Percentiles rank a stretch among this genome's conserved stretches.
phyloP scores from a whole-genome alignment of 1,139 yeast genomes.

The Lodderomyces beijingensis region DNA sequence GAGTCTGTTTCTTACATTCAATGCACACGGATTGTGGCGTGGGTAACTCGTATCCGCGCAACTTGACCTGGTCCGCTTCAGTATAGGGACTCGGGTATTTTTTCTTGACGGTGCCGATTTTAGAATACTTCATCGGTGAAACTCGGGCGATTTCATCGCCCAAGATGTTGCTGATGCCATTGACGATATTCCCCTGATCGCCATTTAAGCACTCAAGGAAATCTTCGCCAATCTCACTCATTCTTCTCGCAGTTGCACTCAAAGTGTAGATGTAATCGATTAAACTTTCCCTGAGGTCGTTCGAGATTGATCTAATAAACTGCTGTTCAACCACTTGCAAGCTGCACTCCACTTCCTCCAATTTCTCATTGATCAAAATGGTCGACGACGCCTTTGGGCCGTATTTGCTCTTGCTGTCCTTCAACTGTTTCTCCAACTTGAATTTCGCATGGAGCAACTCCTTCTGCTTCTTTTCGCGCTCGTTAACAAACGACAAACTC shows the following conservation, averaged over 20 bases:
- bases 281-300: slow-evolving; percentile 41
- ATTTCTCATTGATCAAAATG: slow-evolving; percentile 39
- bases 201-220: slow-evolving; percentile 16
- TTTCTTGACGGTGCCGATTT: slow-evolving; percentile 2
- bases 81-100: background rate
- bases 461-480: slow-evolving; percentile 46
- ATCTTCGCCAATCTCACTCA: slow-evolving; percentile 28
- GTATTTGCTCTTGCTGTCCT: slow-evolving; percentile 38
- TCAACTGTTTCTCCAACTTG: slow-evolving; percentile 30
- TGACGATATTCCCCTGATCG: background rate
- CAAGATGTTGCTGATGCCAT: background rate
- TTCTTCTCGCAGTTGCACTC: slow-evolving; percentile 27
- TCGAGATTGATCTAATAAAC: slow-evolving; percentile 41
- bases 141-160: slow-evolving; percentile 9
- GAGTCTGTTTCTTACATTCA: slow-evolving; percentile 10
- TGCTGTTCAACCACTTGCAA: slow-evolving; percentile 50
- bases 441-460: slow-evolving; percentile 30
- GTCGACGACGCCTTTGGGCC: slow-evolving; percentile 42
- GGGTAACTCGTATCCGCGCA: slow-evolving; percentile 10
- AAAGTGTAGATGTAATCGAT: slow-evolving; percentile 38
- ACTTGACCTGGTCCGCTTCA: slow-evolving; percentile 6
- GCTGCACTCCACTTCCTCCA: slow-evolving; percentile 48
- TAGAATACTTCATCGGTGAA: slow-evolving; percentile 12
- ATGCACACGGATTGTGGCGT: slow-evolving; percentile 12
- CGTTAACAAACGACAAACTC: slow-evolving; percentile 42